These are phyloP conservation scores for Picochlorum sp. DNA, from an alignment of 139 green algal species.

Conservation along the genomic window DNA sequence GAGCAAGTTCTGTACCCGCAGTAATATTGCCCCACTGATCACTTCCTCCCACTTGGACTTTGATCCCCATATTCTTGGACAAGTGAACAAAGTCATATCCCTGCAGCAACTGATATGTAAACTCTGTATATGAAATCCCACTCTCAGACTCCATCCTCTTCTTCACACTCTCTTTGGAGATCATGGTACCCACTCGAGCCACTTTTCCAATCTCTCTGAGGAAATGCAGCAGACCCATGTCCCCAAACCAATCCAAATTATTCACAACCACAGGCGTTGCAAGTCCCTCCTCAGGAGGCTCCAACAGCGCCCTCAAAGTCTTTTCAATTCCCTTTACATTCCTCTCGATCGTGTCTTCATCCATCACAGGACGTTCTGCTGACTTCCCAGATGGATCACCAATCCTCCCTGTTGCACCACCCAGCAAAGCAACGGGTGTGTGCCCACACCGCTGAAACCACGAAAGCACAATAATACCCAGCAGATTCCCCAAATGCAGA, in stretches of 20 bases:
- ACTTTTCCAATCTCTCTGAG: conserved; percentile 86
- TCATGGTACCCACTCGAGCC: conserved; percentile 89
- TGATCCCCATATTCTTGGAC: conserved; percentile 59
- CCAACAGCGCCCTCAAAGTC: conserved; percentile 33
- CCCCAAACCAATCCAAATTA: conserved; percentile 85
- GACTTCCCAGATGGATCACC: conserved; percentile 86
- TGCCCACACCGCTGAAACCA: conserved; percentile 94
- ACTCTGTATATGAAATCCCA: conserved; percentile 89
- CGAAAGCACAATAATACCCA: conserved; percentile 93
- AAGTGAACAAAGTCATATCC: conserved; percentile 98
- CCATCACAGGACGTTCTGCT: conserved; percentile 81
- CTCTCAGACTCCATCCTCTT: conserved; percentile 75
- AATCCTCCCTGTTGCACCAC: conserved; percentile 85
- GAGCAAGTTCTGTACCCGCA: conserved; percentile 77
- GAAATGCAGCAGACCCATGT: conserved; percentile 84
- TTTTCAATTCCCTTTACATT: conserved; percentile 62
- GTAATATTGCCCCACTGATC: conserved; percentile 99
- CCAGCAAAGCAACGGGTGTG: conserved; percentile 72
- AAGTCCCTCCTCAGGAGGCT: background rate
- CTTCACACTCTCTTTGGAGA: conserved; percentile 88
- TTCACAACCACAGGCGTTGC: conserved; percentile 58
- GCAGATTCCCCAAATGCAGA: conserved; percentile 91
- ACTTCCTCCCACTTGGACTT: conserved; percentile 84
- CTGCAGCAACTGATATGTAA: conserved; percentile 98
- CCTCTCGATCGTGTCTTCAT: conserved; percentile 66